Evolutionary conservation across 2,329 filamentous ascomycete species (phyloP).

Genomic region (Alternaria hordeiaustralica): DNA sequence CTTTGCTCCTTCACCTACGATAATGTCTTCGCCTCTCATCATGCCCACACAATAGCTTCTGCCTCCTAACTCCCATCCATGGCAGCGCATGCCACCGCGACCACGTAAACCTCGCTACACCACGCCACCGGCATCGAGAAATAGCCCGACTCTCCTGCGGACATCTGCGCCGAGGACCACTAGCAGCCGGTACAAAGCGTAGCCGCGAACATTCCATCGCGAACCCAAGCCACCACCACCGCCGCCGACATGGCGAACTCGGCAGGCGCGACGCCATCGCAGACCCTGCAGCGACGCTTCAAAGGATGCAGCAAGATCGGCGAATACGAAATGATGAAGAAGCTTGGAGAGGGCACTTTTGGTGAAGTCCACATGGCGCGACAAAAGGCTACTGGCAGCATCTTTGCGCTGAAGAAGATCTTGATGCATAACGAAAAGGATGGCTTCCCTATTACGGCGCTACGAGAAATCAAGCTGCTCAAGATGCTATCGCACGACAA

Average conservation of each 20-base stretch:
- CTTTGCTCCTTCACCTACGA: conserved; percentile 22
- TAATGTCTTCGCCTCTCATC: conserved; percentile 11
- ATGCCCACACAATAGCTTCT: conserved; percentile 24
- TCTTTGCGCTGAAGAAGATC: conserved; percentile 96
- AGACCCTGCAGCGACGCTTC: conserved; percentile 66
- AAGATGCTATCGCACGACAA: conserved; percentile 95
- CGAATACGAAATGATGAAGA: conserved; percentile 80
- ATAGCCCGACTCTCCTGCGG: conserved; percentile 14
- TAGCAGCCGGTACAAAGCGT: conserved; percentile 16
- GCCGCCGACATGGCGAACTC: conserved; percentile 26
- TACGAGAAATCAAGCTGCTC: conserved; percentile 95
- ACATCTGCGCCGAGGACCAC: conserved; percentile 19
- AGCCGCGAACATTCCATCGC: not conserved
- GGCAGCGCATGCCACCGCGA: conserved; percentile 27
- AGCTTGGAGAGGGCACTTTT: conserved; percentile 94
- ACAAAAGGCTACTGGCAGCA: conserved; percentile 73
- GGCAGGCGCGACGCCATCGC: conserved; percentile 51
- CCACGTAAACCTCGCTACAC: conserved; percentile 6
- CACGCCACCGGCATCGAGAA: conserved; percentile 16
- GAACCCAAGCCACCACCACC: not conserved
- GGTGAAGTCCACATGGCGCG: conserved; percentile 93
- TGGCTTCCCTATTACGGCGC: conserved; percentile 97
- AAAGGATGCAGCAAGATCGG: conserved; percentile 82
- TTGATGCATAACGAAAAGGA: conserved; percentile 99
- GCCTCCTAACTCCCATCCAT: conserved; percentile 21